Conservation (phyloP, 306 rosid genomes). For the Hylodesmum podocarpum region DNA sequence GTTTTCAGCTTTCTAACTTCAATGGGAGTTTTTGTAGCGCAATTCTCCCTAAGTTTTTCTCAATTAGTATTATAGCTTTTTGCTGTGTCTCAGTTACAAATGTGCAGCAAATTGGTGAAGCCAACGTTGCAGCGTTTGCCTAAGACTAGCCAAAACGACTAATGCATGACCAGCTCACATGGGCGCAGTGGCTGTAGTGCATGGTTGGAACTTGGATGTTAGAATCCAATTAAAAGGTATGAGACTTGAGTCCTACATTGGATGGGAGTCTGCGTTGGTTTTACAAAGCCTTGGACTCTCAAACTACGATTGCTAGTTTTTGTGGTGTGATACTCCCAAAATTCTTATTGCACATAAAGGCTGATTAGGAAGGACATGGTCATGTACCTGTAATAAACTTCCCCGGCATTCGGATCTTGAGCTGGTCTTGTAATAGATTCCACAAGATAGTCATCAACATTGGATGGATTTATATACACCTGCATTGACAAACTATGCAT, state of each 20-base stretch:
- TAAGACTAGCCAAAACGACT: background rate
- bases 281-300: background rate
- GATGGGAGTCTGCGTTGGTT: background rate
- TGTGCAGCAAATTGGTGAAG: background rate
- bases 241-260: background rate
- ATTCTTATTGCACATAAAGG: background rate
- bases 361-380: background rate
- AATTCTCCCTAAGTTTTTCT: background rate
- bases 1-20: background rate
- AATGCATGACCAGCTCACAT: background rate
- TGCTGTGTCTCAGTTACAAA: background rate
- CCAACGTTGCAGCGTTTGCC: background rate
- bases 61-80: background rate
- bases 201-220: background rate
- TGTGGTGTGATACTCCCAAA: background rate
- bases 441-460: constrained; percentile 94
- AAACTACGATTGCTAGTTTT: background rate
- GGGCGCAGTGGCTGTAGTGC: background rate
- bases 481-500: constrained; percentile 30
- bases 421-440: constrained; percentile 87
- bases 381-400: constrained; percentile 83
- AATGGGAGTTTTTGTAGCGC: background rate
- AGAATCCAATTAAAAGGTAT: background rate
- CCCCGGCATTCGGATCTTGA: constrained; percentile 89
- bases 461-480: constrained; percentile 74